phyloP scores from a whole-genome alignment of 345 rosid genomes.

The Turnera subulata region DNA sequence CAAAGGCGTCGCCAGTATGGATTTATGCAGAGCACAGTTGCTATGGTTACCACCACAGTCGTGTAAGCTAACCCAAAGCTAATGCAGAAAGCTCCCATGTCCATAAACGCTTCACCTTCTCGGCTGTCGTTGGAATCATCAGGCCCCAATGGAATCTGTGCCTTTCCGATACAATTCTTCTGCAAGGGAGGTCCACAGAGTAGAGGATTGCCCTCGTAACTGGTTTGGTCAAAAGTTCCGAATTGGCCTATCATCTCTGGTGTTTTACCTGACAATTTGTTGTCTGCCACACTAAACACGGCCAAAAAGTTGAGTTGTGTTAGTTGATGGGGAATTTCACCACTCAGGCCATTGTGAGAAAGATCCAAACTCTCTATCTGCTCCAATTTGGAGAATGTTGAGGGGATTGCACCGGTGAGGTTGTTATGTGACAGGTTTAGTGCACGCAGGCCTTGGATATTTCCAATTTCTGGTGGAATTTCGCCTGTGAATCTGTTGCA shows the following conservation, averaged over 20 bases:
- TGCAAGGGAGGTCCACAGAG: conserved; percentile 23
- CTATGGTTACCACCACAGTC: background rate
- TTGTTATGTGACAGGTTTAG: conserved; percentile 35
- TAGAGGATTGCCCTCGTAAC: conserved; percentile 23
- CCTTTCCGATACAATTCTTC: background rate
- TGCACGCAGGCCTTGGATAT: background rate
- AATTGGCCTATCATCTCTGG: conserved; percentile 14
- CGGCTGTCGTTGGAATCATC: too few species aligned
- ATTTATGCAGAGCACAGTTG: conserved; percentile 4
- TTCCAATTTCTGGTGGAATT: background rate
- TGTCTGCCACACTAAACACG: conserved; percentile 30
- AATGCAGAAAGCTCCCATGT: conserved; percentile 9
- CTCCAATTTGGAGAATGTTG: too few species aligned
- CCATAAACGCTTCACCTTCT: background rate
- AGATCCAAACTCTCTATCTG: too few species aligned
- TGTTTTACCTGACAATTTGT: conserved; percentile 28
- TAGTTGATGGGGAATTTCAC: conserved; percentile 24
- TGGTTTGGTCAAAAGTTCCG: conserved; percentile 13
- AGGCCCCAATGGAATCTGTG: background rate
- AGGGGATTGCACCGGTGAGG: too few species aligned
- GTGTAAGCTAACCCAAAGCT: background rate
- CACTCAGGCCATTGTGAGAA: too few species aligned
- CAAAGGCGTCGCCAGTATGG: too few species aligned
- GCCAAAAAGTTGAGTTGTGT: conserved; percentile 4
- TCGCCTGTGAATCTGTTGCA: too few species aligned